These are phyloP conservation scores for Inga laurina DNA, from an alignment of 306 rosid genomes.

Conservation along the genomic window DNA sequence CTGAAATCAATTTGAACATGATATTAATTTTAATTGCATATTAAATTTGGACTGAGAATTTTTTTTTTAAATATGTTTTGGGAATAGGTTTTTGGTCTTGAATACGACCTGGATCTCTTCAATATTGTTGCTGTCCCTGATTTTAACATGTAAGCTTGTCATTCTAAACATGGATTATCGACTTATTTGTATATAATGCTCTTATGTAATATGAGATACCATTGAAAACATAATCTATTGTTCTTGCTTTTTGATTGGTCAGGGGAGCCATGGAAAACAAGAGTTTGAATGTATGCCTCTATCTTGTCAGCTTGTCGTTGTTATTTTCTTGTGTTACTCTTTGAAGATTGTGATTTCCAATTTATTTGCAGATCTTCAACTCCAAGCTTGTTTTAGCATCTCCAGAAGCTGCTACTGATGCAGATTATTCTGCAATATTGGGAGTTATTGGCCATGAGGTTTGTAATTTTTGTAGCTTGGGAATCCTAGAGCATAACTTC, in stretches of 20 bases:
- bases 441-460: constrained; percentile 99
- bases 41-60: constrained; percentile 26
- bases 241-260: constrained; percentile 42
- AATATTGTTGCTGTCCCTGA: constrained; percentile 98
- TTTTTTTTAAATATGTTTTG: constrained; percentile 14
- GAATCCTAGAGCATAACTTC: constrained; percentile 25
- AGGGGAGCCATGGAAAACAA: constrained; percentile 99
- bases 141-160: constrained; percentile 79
- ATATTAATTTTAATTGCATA: constrained; percentile 24
- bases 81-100: constrained; percentile 91
- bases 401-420: constrained; percentile 90
- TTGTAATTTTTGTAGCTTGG: constrained; percentile 39
- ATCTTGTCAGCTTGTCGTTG: constrained; percentile 27
- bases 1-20: constrained; percentile 21
- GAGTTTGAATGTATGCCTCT: constrained; percentile 84
- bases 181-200: constrained; percentile 4
- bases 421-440: constrained; percentile 92
- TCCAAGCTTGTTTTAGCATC: constrained; percentile 96
- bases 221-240: constrained; percentile 23
- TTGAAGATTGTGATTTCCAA: constrained; percentile 8
- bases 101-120: constrained; percentile 98
- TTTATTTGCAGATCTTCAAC: constrained; percentile 75
- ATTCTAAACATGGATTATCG: neutral
- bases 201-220: constrained; percentile 19
- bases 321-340: neutral